These are phyloP conservation scores for Evansstolkia leycettana DNA, from an alignment of 495 filamentous ascomycete genomes.

Conservation along the genomic window DNA sequence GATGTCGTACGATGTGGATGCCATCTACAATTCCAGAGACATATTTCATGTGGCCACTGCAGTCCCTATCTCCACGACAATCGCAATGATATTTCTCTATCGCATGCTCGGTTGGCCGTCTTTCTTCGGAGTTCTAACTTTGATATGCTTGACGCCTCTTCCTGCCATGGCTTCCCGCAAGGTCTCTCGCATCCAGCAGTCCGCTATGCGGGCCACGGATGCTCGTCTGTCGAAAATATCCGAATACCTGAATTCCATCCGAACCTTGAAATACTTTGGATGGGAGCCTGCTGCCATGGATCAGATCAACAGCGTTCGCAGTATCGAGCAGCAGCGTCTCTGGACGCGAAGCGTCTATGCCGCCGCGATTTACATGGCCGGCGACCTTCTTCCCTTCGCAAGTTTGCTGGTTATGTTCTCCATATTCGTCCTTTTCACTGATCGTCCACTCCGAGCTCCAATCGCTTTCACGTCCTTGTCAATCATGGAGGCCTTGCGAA, in stretches of 20 bases:
- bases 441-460: constrained; percentile 29
- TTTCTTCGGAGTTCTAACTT: constrained; percentile 25
- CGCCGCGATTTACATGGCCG: constrained; percentile 15
- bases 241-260: constrained; percentile 36
- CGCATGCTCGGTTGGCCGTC: constrained; percentile 33
- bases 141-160: constrained; percentile 26
- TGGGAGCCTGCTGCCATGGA: constrained; percentile 35
- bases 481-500: constrained; percentile 28
- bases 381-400: constrained; percentile 26
- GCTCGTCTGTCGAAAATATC: constrained; percentile 36
- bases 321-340: constrained; percentile 32
- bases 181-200: constrained; percentile 22
- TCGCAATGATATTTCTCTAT: constrained; percentile 29
- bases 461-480: constrained; percentile 35
- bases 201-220: constrained; percentile 35
- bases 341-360: constrained; percentile 31
- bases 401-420: constrained; percentile 33
- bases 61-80: constrained; percentile 19
- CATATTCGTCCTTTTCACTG: constrained; percentile 26
- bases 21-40: constrained; percentile 29
- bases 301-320: constrained; percentile 25
- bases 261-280: constrained; percentile 39
- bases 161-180: constrained; percentile 24
- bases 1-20: constrained; percentile 38
- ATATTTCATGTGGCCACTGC: constrained; percentile 24